Conservation (phyloP, 2,329 filamentous ascomycete genomes). For the Coniella lustricola region DNA sequence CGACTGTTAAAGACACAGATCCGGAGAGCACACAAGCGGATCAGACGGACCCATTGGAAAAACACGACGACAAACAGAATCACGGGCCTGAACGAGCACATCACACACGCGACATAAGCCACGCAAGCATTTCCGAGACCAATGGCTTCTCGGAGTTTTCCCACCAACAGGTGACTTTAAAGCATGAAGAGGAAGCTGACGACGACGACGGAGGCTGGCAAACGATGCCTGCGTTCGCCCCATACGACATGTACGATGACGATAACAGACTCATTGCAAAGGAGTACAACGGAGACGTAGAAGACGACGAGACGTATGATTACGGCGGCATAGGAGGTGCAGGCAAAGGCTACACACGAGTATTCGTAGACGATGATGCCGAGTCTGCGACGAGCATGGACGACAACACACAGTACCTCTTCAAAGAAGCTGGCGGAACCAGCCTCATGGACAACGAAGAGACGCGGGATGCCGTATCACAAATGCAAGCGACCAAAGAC, state of each 20-base stretch:
- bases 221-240: constrained; percentile 86
- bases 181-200: constrained; percentile 39
- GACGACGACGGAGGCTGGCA: constrained; percentile 75
- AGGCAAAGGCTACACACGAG: constrained; percentile 89
- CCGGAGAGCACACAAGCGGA: neutral
- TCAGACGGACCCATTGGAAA: constrained; percentile 15
- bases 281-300: constrained; percentile 66
- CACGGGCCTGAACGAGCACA: constrained; percentile 19
- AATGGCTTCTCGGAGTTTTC: constrained; percentile 71
- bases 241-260: constrained; percentile 94
- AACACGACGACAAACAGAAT: constrained; percentile 12
- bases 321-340: constrained; percentile 80
- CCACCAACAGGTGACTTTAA: constrained; percentile 66
- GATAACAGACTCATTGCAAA: constrained; percentile 79
- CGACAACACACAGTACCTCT: constrained; percentile 93
- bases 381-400: constrained; percentile 94
- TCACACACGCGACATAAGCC: constrained; percentile 33
- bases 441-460: constrained; percentile 64
- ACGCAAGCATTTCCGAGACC: constrained; percentile 20
- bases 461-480: constrained; percentile 74
- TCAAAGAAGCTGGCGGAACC: constrained; percentile 62
- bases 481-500: constrained; percentile 94
- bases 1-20: neutral
- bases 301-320: constrained; percentile 57
- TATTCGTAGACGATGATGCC: constrained; percentile 91